Percentiles rank a stretch among this genome's conserved stretches.
phyloP scores from a whole-genome alignment of 257 asterid genomes.

The Solanum microdontum region DNA sequence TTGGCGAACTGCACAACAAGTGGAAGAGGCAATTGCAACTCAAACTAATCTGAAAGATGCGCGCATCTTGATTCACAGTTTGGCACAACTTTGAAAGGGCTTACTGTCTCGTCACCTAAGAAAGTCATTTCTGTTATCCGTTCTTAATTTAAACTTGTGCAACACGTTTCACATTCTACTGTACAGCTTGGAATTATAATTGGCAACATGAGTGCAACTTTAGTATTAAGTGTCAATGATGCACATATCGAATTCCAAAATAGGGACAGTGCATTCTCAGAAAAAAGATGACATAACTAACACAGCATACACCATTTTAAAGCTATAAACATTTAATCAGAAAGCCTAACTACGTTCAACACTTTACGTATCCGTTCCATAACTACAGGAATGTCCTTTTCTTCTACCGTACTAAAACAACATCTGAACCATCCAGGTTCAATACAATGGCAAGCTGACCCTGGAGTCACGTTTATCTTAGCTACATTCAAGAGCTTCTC shows the following conservation, averaged over 20 bases:
- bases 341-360: slow-evolving; percentile 60
- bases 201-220: not conserved
- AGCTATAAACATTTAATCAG: slow-evolving; percentile 26
- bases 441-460: slow-evolving; percentile 91
- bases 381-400: slow-evolving; percentile 57
- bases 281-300: not conserved
- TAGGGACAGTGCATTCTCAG: not conserved
- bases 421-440: slow-evolving; percentile 98
- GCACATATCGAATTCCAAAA: not conserved
- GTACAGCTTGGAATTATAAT: not conserved
- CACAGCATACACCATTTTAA: slow-evolving; percentile 1
- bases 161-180: not conserved
- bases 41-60: slow-evolving; percentile 20
- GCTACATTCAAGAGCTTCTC: slow-evolving; percentile 60
- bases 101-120: not conserved
- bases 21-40: slow-evolving; percentile 65
- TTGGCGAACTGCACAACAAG: slow-evolving; percentile 31
- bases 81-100: not conserved
- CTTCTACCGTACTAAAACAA: slow-evolving; percentile 62
- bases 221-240: not conserved
- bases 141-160: not conserved
- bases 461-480: slow-evolving; percentile 77
- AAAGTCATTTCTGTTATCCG: not conserved
- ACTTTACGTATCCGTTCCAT: slow-evolving; percentile 55
- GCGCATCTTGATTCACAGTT: not conserved